Evolutionary conservation across 2,329 filamentous ascomycete species (phyloP).

Genomic region (Magnaporthiopsis rhizophila): DNA sequence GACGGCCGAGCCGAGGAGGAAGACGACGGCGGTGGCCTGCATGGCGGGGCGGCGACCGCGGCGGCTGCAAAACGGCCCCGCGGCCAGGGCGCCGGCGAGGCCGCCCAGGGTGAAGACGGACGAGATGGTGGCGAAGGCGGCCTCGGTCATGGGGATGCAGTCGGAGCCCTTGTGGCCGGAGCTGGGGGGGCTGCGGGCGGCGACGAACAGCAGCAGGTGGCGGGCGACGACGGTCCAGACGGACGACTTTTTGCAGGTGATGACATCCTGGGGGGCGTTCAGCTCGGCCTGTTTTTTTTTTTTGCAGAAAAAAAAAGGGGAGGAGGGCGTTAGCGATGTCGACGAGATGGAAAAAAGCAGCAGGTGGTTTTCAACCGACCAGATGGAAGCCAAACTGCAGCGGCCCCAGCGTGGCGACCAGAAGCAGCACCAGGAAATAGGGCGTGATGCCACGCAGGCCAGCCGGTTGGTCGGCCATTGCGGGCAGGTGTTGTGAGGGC

Average conservation of each 20-base stretch:
- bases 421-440: slow-evolving; percentile 70
- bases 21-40: slow-evolving; percentile 69
- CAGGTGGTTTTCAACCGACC: slow-evolving; percentile 37
- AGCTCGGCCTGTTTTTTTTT: slow-evolving; percentile 79
- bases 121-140: slow-evolving; percentile 76
- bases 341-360: neutral
- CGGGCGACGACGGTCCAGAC: slow-evolving; percentile 21
- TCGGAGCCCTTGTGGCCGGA: slow-evolving; percentile 32
- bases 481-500: no score
- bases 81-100: slow-evolving; percentile 69
- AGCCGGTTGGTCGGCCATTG: neutral
- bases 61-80: slow-evolving; percentile 69
- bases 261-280: slow-evolving; percentile 88
- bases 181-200: neutral
- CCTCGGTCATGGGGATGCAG: slow-evolving; percentile 82
- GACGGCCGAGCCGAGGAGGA: slow-evolving; percentile 64
- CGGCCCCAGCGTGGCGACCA: slow-evolving; percentile 73
- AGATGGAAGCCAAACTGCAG: slow-evolving; percentile 93
- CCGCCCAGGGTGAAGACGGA: slow-evolving; percentile 90
- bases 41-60: slow-evolving; percentile 71
- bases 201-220: slow-evolving; percentile 24
- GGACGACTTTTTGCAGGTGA: slow-evolving; percentile 66
- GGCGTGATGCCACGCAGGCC: slow-evolving; percentile 49
- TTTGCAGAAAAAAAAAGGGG: neutral
- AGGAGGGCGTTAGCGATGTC: slow-evolving; percentile 3